Evolutionary conservation across 768 basidiomycete species (phyloP).

Genomic region (Kwoniella dendrophila): DNA sequence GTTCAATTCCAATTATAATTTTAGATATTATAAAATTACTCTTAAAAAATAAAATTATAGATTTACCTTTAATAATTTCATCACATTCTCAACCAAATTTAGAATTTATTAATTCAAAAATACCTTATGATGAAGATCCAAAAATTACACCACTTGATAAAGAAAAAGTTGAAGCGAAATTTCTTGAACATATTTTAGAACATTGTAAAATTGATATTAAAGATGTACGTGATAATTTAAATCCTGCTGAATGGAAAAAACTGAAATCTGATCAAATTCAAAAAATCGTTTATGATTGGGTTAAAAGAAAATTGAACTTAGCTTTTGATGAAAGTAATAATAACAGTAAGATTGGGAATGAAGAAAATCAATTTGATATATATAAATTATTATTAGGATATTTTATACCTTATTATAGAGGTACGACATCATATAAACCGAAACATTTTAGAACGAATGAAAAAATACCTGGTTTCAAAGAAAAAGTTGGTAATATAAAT

Average conservation of each 20-base stretch:
- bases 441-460: neutral
- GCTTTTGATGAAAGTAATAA: neutral
- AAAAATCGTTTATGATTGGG: constrained; percentile 7
- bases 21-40: constrained; percentile 6
- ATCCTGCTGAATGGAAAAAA: neutral
- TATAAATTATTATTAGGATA: constrained; percentile 4
- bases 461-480: neutral
- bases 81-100: neutral
- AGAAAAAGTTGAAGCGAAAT: neutral
- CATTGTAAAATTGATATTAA: neutral
- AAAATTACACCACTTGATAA: neutral
- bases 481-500: neutral
- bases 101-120: constrained; percentile 1
- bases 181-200: neutral
- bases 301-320: neutral
- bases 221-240: neutral
- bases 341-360: neutral
- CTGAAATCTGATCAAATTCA: neutral
- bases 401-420: constrained; percentile 9
- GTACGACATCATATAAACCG: neutral
- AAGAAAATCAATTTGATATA: neutral
- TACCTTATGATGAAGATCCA: constrained; percentile 1
- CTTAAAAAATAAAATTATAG: constrained; percentile 1
- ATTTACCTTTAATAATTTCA: constrained; percentile 7
- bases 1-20: constrained; percentile 1